phyloP scores from a whole-genome alignment of 768 basidiomycete species.

The Tylopilus sp. region DNA sequence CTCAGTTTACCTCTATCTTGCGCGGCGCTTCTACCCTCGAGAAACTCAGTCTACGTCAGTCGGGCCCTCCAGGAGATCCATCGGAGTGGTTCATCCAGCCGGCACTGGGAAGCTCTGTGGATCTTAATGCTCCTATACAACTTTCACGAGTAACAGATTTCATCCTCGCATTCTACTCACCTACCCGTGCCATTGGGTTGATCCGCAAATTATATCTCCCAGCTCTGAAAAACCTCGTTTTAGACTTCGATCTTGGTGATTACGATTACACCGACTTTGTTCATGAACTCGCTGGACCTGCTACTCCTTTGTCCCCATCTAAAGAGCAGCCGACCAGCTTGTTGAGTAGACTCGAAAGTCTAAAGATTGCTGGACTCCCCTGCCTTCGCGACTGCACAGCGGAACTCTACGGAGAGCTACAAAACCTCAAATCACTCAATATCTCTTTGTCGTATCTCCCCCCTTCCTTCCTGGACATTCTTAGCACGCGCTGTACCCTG shows the following conservation, averaged over 20 bases:
- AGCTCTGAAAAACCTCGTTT: neutral
- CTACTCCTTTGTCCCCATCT: neutral
- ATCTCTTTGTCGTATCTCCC: conserved; percentile 7
- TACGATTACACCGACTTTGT: conserved; percentile 1
- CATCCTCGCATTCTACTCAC: neutral
- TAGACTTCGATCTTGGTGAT: neutral
- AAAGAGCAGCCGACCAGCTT: neutral
- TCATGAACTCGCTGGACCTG: neutral
- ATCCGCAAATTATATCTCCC: neutral
- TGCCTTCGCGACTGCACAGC: neutral
- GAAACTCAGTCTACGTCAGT: neutral
- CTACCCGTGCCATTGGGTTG: neutral
- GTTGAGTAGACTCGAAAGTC: neutral
- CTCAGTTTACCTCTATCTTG: neutral
- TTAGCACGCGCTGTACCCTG: neutral
- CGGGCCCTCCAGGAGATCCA: neutral
- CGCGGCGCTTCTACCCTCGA: neutral
- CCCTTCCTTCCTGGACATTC: neutral
- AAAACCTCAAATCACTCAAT: neutral
- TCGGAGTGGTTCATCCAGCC: neutral
- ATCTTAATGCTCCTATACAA: neutral
- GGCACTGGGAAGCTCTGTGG: neutral
- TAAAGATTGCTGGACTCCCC: neutral
- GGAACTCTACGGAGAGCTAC: neutral
- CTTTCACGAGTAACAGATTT: neutral